These are phyloP conservation scores for Cytospora chrysosperma DNA, from an alignment of 2,329 filamentous ascomycete genomes.

Conservation along the genomic window DNA sequence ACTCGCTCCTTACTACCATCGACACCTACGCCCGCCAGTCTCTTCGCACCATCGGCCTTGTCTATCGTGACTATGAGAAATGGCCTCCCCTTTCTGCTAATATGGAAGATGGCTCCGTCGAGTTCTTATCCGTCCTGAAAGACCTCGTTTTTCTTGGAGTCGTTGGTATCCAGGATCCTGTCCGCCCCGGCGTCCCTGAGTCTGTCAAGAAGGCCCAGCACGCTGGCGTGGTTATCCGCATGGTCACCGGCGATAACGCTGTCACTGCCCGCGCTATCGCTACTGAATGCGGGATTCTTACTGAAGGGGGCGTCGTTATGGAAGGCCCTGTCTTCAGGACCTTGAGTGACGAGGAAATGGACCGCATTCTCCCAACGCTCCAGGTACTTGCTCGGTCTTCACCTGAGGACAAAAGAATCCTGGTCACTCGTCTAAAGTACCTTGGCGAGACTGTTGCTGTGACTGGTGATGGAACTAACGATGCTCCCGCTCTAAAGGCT, in stretches of 20 bases:
- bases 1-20: conserved; percentile 54
- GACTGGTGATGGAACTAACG: conserved; percentile 67
- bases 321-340: conserved; percentile 63
- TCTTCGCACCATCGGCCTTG: conserved; percentile 56
- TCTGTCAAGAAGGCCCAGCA: conserved; percentile 62
- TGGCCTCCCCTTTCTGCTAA: conserved; percentile 67
- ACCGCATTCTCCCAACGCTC: conserved; percentile 51
- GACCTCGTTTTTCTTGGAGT: conserved; percentile 72
- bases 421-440: conserved; percentile 54
- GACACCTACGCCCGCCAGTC: conserved; percentile 57
- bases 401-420: conserved; percentile 58
- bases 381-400: conserved; percentile 59
- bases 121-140: conserved; percentile 55
- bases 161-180: conserved; percentile 68
- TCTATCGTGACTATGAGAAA: conserved; percentile 69
- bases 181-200: conserved; percentile 60
- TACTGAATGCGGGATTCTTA: conserved; percentile 60
- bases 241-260: conserved; percentile 60
- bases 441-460: conserved; percentile 60
- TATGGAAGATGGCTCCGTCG: conserved; percentile 60
- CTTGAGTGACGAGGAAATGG: conserved; percentile 52
- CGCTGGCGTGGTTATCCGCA: conserved; percentile 65
- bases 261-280: conserved; percentile 65
- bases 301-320: conserved; percentile 61
- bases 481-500: conserved; percentile 63